These are phyloP conservation scores for Tephrocybe sp. DNA, from an alignment of 768 basidiomycete species.

Conservation along the genomic window DNA sequence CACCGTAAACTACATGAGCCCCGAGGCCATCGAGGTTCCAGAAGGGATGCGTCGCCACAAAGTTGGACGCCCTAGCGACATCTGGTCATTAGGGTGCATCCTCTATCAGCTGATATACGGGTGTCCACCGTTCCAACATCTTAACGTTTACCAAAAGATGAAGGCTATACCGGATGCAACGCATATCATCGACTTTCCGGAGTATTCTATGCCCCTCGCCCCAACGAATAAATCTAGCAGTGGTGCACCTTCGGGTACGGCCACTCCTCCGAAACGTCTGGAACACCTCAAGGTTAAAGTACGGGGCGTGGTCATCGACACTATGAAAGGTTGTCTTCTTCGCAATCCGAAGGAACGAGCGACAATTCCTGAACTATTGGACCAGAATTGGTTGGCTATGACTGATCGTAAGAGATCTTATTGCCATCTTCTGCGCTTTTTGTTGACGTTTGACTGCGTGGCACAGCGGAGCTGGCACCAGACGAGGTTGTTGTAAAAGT, in stretches of 20 bases:
- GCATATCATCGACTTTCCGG: slow-evolving; percentile 81
- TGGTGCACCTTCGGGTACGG: slow-evolving; percentile 22
- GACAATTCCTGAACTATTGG: slow-evolving; percentile 84
- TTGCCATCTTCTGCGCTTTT: neutral
- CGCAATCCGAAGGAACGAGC: slow-evolving; percentile 81
- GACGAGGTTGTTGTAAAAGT: slow-evolving; percentile 69
- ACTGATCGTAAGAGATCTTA: slow-evolving; percentile 44
- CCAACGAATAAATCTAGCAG: slow-evolving; percentile 31
- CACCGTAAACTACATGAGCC: slow-evolving; percentile 98
- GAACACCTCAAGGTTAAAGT: slow-evolving; percentile 74
- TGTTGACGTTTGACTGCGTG: neutral
- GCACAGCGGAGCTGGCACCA: slow-evolving; percentile 30
- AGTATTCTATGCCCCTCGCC: slow-evolving; percentile 54
- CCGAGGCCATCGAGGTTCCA: slow-evolving; percentile 89
- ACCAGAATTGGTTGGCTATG: slow-evolving; percentile 76
- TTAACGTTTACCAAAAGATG: slow-evolving; percentile 87
- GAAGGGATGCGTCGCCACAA: slow-evolving; percentile 88
- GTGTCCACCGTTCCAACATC: slow-evolving; percentile 85
- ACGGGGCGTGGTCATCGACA: slow-evolving; percentile 68
- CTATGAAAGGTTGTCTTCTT: slow-evolving; percentile 78
- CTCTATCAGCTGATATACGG: slow-evolving; percentile 99
- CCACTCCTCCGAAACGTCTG: slow-evolving; percentile 51
- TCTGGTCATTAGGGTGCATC: slow-evolving; percentile 98
- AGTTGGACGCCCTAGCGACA: slow-evolving; percentile 93
- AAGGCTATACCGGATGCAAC: slow-evolving; percentile 82